Evolutionary conservation across 2,329 filamentous ascomycete species (phyloP).

Genomic region (Xylariaceae sp.): DNA sequence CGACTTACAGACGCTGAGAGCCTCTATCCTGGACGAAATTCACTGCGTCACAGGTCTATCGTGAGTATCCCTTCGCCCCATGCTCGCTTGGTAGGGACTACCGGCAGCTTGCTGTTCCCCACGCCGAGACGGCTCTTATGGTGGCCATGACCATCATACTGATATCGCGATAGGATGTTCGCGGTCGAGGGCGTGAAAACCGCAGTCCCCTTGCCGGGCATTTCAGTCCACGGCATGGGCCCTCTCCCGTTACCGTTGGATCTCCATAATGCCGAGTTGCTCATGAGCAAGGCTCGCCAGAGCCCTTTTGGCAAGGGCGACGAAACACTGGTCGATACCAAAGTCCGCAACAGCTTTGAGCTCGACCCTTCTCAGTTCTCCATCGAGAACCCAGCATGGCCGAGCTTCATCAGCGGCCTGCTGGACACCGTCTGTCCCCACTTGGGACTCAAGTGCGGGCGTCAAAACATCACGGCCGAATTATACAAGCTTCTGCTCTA

Average conservation of each 20-base stretch:
- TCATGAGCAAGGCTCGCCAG: conserved; percentile 21
- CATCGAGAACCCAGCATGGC: conserved; percentile 13
- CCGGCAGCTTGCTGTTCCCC: no score
- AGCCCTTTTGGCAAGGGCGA: conserved; percentile 31
- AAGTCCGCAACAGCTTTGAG: conserved; percentile 36
- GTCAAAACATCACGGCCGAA: conserved; percentile 26
- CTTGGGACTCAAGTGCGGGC: conserved; percentile 20
- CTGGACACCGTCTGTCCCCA: background rate
- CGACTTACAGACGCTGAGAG: no score
- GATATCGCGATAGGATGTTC: no score
- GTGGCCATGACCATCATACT: no score
- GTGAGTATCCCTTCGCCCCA: no score
- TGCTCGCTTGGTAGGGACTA: no score
- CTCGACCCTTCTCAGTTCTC: conserved; percentile 31
- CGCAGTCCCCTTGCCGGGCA: no score
- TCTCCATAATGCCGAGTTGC: conserved; percentile 8
- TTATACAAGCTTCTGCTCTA: conserved; percentile 43
- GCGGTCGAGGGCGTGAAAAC: no score
- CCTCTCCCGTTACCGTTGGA: conserved; percentile 18
- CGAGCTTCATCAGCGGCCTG: background rate
- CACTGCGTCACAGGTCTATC: no score
- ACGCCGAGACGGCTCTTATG: no score
- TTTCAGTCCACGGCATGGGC: conserved; percentile 1
- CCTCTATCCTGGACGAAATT: no score
- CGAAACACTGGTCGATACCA: conserved; percentile 31